Conservation (phyloP, 2,329 filamentous ascomycete species). For the Xylaria hypoxylon region DNA sequence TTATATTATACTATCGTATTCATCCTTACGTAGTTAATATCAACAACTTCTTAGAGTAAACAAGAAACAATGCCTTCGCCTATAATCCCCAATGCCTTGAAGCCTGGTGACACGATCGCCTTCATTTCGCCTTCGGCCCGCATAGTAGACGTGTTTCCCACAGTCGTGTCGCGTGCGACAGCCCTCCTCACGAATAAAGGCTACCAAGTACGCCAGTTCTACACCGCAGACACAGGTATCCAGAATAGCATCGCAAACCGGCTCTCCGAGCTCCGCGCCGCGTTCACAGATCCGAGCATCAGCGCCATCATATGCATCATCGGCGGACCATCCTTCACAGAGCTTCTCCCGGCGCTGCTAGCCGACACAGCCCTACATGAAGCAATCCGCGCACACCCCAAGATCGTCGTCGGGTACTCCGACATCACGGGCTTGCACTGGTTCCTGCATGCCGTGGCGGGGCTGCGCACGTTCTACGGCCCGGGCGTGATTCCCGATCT, state of each 20-base stretch:
- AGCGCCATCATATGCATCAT: conserved; percentile 56
- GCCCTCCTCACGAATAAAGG: conserved; percentile 49
- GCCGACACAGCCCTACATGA: conserved; percentile 53
- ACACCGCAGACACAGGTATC: conserved; percentile 49
- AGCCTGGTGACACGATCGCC: conserved; percentile 54
- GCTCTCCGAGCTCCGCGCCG: conserved; percentile 53
- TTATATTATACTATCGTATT: not conserved
- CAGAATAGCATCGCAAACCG: conserved; percentile 53
- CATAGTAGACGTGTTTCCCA: conserved; percentile 50
- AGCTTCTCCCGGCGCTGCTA: conserved; percentile 55
- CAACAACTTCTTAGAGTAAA: not conserved
- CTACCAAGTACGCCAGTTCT: conserved; percentile 53
- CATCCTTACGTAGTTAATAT: not conserved
- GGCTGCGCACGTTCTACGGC: conserved; percentile 59
- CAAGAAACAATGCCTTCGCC: conserved; percentile 34
- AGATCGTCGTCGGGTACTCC: conserved; percentile 57
- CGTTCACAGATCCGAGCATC: conserved; percentile 53
- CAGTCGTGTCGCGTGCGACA: conserved; percentile 49
- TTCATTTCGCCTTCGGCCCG: conserved; percentile 57
- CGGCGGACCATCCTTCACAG: conserved; percentile 55
- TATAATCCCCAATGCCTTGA: conserved; percentile 46
- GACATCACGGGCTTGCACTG: conserved; percentile 59
- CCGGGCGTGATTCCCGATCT: conserved; percentile 56
- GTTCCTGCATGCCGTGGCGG: conserved; percentile 54
- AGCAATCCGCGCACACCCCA: conserved; percentile 53